Conservation (phyloP, 192 early-diverging fungal species). For the Thamnidium elegans region DNA sequence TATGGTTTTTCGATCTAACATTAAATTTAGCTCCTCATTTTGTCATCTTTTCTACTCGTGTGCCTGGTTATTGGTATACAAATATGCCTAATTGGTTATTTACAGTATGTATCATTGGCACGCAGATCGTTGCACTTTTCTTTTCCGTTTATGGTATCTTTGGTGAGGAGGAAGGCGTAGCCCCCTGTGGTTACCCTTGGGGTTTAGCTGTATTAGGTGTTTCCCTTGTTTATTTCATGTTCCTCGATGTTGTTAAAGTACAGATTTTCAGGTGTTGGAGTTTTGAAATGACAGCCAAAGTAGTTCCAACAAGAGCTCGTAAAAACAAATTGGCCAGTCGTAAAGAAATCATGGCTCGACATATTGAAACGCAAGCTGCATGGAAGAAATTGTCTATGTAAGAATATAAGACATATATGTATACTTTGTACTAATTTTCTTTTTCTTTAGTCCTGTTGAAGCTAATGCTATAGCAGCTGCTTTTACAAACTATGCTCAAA, state of each 20-base stretch:
- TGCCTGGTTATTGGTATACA: conserved; percentile 85
- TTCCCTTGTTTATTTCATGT: conserved; percentile 78
- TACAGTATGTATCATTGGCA: conserved; percentile 77
- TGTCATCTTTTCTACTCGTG: conserved; percentile 91
- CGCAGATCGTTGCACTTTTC: conserved; percentile 88
- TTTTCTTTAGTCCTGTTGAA: conserved; percentile 19
- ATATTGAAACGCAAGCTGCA: conserved; percentile 44
- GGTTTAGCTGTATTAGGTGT: conserved; percentile 67
- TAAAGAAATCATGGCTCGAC: conserved; percentile 45
- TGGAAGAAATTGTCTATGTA: conserved; percentile 38
- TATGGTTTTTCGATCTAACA: background rate
- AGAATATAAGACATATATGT: background rate
- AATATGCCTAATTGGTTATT: conserved; percentile 80
- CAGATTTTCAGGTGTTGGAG: conserved; percentile 78
- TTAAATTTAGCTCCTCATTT: conserved; percentile 59
- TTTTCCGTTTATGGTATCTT: conserved; percentile 70
- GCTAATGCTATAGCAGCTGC: conserved; percentile 20
- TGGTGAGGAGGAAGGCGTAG: conserved; percentile 54
- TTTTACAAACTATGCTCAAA: conserved; percentile 20
- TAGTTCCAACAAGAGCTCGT: conserved; percentile 71
- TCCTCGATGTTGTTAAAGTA: conserved; percentile 93
- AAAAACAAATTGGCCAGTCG: conserved; percentile 57
- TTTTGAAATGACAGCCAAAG: conserved; percentile 84
- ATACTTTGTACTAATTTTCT: background rate
- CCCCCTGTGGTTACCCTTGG: conserved; percentile 71